Evolutionary conservation across 768 basidiomycete species (phyloP), one percentile per base, ranked within the genome.

Genomic region (Russula ochroleuca): DNA sequence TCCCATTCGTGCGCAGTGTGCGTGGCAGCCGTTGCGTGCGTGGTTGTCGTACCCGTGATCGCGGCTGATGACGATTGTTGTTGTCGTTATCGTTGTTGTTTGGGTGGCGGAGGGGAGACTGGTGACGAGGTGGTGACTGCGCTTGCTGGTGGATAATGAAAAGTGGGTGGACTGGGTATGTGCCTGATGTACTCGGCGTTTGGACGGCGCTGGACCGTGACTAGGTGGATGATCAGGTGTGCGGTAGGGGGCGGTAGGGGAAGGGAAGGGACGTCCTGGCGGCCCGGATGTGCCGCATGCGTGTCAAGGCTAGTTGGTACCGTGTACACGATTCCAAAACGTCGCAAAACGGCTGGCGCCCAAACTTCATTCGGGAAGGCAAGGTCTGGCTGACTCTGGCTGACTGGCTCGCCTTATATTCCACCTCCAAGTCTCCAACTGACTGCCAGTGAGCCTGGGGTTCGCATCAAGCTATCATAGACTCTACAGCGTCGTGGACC

Each of bases 1-100:
- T 92, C 90, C 82, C 83, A 87, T 67, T 91, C 90, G 63, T 88
- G 72, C 47, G 64, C 77, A 5, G 58, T 33, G 11, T 65, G 52
- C 6, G 65, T 59, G 0, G 59, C 54, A 28, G 31, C 14, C 43
- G 15, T 5, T 11, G 55, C 19, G 5, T n/a, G 5, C 5, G 28
- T 13, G 23, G 55, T 7, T 13, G 40, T 19, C 8, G 40, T 6
- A 8, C 9, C 17, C n/a, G 55, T 0, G 0, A 25, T 25, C 28
- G 59, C 10, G 23, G 23, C 23, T 14, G 48, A 15, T 14, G 25
- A 15, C 25, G 25, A 15, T 28, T 49, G 48, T 15, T 49, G 48
- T 17, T 49, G 61, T 1, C 56, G 61, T 2, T 60, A 52, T 11
- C 51, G 0, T 48, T 28, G 28, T 28, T 28, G 28, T 28, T 5